Evolutionary conservation across 2,329 filamentous ascomycete genomes (phyloP).

Genomic region (Trichoderma koningiopsis): DNA sequence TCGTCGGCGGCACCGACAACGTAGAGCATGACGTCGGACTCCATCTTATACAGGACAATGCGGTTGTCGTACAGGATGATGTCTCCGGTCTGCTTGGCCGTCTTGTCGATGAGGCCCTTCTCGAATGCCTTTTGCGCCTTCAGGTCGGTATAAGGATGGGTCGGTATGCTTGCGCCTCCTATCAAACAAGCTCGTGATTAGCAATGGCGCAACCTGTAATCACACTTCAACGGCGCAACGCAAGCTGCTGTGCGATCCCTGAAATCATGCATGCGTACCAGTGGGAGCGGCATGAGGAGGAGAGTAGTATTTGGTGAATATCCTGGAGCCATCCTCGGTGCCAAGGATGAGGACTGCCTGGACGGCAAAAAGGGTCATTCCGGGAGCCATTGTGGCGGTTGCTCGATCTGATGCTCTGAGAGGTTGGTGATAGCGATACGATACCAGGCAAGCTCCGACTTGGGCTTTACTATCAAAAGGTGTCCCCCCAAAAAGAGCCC

Average conservation of each 20-base stretch:
- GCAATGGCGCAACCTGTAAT: slow-evolving; percentile 31
- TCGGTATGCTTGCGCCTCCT: slow-evolving; percentile 52
- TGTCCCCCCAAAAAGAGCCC: slow-evolving; percentile 32
- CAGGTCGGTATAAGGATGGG: slow-evolving; percentile 79
- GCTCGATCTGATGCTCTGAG: slow-evolving; percentile 6
- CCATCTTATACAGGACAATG: slow-evolving; percentile 96
- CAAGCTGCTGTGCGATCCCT: background rate
- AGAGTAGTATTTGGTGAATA: slow-evolving; percentile 92
- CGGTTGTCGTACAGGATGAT: slow-evolving; percentile 97
- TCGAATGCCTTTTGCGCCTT: slow-evolving; percentile 97
- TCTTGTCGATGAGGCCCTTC: slow-evolving; percentile 94
- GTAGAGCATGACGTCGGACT: slow-evolving; percentile 95
- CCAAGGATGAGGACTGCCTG: slow-evolving; percentile 78
- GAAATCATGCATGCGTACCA: slow-evolving; percentile 32
- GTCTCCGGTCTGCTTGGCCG: slow-evolving; percentile 90
- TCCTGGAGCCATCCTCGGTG: slow-evolving; percentile 84
- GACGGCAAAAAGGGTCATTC: slow-evolving; percentile 74
- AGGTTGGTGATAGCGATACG: slow-evolving; percentile 17
- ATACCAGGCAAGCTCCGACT: slow-evolving; percentile 16
- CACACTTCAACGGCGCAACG: slow-evolving; percentile 23
- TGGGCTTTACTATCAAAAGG: slow-evolving; percentile 13
- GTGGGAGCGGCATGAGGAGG: slow-evolving; percentile 54
- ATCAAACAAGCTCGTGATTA: slow-evolving; percentile 37
- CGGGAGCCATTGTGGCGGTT: slow-evolving; percentile 62
- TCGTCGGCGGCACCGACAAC: slow-evolving; percentile 89